Percentiles rank a stretch among this genome's conserved stretches.
Evolutionary conservation across 2,329 filamentous ascomycete genomes (phyloP).

Genomic region (Hymenoscyphus infarciens): DNA sequence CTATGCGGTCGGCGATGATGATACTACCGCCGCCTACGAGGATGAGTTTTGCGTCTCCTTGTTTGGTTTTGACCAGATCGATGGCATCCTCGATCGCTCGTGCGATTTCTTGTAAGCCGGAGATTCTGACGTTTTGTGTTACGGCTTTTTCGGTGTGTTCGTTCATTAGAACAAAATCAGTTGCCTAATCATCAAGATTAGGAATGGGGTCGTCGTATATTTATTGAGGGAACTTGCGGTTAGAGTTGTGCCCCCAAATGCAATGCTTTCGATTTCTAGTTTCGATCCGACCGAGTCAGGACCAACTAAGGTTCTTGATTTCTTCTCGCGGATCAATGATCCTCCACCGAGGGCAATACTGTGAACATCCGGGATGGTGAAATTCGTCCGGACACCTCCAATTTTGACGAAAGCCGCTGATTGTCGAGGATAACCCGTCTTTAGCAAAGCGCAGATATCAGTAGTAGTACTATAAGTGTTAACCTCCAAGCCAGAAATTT

Average conservation of each 20-base stretch:
- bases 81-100: slow-evolving; percentile 47
- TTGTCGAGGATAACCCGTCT: slow-evolving; percentile 57
- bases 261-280: slow-evolving; percentile 44
- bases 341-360: slow-evolving; percentile 57
- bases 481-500: slow-evolving; percentile 5
- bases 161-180: slow-evolving; percentile 14
- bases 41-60: slow-evolving; percentile 47
- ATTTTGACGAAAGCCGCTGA: slow-evolving; percentile 56
- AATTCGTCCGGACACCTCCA: slow-evolving; percentile 56
- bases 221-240: slow-evolving; percentile 44
- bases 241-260: slow-evolving; percentile 50
- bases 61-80: slow-evolving; percentile 51
- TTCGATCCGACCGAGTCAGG: slow-evolving; percentile 53
- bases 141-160: slow-evolving; percentile 20
- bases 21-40: slow-evolving; percentile 56
- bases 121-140: slow-evolving; percentile 44
- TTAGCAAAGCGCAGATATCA: slow-evolving; percentile 55
- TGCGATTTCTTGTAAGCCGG: slow-evolving; percentile 53
- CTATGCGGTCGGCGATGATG: slow-evolving; percentile 41
- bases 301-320: slow-evolving; percentile 39
- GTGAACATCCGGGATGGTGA: slow-evolving; percentile 53
- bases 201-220: slow-evolving; percentile 7
- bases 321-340: slow-evolving; percentile 36
- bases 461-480: slow-evolving; percentile 49
- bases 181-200: slow-evolving; percentile 10